Evolutionary conservation across 495 filamentous ascomycete genomes (phyloP).

Genomic region (Thermochaetoides thermophila): DNA sequence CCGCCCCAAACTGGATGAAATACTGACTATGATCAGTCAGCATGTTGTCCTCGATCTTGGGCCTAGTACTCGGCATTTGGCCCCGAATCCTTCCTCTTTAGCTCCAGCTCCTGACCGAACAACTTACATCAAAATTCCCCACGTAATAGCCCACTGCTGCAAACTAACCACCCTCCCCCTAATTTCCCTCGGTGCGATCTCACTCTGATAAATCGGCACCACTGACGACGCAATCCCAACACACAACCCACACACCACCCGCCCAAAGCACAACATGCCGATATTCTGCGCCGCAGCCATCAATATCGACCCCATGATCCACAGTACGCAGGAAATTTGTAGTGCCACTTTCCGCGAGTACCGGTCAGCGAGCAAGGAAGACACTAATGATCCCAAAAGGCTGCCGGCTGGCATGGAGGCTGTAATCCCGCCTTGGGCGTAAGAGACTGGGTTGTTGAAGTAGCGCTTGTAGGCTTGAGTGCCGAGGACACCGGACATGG

Average conservation of each 20-base stretch:
- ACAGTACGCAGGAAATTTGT: slow-evolving; percentile 52
- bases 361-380: slow-evolving; percentile 52
- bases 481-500: slow-evolving; percentile 53
- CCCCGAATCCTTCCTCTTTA: no score
- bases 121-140: slow-evolving; percentile 41
- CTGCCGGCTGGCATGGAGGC: slow-evolving; percentile 66
- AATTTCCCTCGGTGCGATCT: slow-evolving; percentile 65
- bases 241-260: slow-evolving; percentile 56
- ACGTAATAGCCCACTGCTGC: slow-evolving; percentile 69
- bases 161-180: slow-evolving; percentile 53
- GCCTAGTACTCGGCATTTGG: no score
- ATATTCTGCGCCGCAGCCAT: slow-evolving; percentile 47
- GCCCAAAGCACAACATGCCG: slow-evolving; percentile 50
- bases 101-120: neutral
- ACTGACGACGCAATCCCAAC: slow-evolving; percentile 63
- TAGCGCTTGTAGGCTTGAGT: slow-evolving; percentile 47
- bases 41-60: no score
- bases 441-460: slow-evolving; percentile 40
- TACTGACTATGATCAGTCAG: slow-evolving; percentile 31
- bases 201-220: slow-evolving; percentile 66
- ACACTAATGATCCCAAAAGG: slow-evolving; percentile 49
- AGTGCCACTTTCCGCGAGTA: slow-evolving; percentile 56
- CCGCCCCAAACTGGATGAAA: slow-evolving; percentile 59
- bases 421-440: slow-evolving; percentile 48
- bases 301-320: slow-evolving; percentile 52